phyloP scores from a whole-genome alignment of 2,329 filamentous ascomycete genomes.

The Chalaropsis ovoidea region DNA sequence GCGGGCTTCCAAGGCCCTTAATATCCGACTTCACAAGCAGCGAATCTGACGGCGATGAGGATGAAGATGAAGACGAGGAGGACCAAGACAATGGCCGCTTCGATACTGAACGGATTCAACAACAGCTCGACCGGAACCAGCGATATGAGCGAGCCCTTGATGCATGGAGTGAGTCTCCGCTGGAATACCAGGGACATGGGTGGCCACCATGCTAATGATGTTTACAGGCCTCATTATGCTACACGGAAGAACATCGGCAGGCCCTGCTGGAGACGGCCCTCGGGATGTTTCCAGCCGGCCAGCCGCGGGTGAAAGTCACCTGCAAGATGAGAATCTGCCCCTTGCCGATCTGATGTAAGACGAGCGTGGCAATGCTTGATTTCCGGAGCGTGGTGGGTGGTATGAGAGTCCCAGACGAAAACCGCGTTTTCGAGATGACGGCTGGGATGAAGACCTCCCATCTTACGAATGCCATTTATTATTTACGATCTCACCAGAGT shows the following conservation, averaged over 20 bases:
- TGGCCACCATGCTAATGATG: neutral
- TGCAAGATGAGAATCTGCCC: neutral
- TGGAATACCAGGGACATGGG: neutral
- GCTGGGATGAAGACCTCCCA: no score
- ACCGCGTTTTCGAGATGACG: no score
- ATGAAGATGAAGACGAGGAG: neutral
- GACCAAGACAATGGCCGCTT: neutral
- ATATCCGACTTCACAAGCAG: neutral
- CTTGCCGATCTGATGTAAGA: neutral
- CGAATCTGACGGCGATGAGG: slow-evolving; percentile 1
- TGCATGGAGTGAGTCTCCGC: slow-evolving; percentile 3
- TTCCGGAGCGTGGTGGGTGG: no score
- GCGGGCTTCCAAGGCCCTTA: neutral
- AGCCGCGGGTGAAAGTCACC: neutral
- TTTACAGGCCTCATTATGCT: neutral
- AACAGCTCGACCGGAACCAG: neutral
- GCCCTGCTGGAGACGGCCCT: neutral
- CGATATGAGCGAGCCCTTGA: neutral
- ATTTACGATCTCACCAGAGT: no score
- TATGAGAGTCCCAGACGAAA: no score
- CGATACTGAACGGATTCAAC: neutral
- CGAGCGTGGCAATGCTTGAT: neutral
- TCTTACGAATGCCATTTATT: no score
- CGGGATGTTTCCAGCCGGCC: neutral
- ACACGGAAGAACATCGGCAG: neutral